Evolutionary conservation across 2,329 filamentous ascomycete genomes (phyloP), one percentile per base, ranked within the genome.

Genomic region (Rasamsonia emersonii): DNA sequence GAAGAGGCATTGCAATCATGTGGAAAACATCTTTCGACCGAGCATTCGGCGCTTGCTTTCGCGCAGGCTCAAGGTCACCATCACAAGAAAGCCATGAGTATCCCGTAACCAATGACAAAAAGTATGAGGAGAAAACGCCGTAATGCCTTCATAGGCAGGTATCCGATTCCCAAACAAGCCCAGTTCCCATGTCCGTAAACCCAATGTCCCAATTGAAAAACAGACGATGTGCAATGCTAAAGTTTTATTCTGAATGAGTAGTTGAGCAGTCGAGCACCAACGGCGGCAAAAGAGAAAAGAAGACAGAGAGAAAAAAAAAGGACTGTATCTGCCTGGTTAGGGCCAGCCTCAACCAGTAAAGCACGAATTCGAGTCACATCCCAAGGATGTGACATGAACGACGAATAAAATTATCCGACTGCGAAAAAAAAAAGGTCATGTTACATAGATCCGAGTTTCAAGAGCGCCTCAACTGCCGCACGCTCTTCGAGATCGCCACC

Each of bases 381-480:
- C n/a, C 19, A 34, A 17, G 17, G 18, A 30, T 9, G n/a, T 15
- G 25, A 23, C 27, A 18, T 20, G 18, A 33, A 37, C 19, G 30
- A 28, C 17, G 20, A 30, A 33, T 18, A 31, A 30, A 29, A 17
- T 26, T 13, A 30, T 17, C 20, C 19, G 27, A 18, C 24, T 20
- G 11, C 24, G 16, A 33, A 18, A 10, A 25, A 30, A 24, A 36
- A 36, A 30, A 17, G 9, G n/a, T 18, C 24, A 18, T 46, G 41
- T 62, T 56, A 68, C 58, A 67, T 64, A 28, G 63, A 65, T 37
- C 65, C 64, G 44, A 68, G 50, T 39, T 59, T 58, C 41, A 68
- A 49, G 36, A 68, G 59, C 30, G 65, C 65, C 44, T 67, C 65
- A 36, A 67, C 61, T 17, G 65, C 65, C 30, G 62, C 62, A 40